Base-by-base conservation (phyloP, 768 basidiomycete species). In the Mrakia blollopis region DNA sequence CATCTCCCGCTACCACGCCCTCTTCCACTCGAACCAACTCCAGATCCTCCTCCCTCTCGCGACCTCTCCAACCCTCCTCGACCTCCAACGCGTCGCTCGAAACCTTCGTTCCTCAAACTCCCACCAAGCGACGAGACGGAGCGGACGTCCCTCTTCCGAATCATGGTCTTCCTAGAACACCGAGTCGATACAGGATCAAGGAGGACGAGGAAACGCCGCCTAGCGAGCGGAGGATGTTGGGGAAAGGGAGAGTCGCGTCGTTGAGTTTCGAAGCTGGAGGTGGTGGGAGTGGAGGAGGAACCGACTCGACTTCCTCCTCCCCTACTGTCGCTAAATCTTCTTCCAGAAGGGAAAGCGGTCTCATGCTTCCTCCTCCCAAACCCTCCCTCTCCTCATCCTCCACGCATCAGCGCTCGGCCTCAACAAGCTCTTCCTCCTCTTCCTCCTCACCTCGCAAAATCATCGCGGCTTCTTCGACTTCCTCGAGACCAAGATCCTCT, bases 131-230 rank as follows among this genome's bases (percentile, higher is more conserved):
- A 14, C 54, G 72, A 23, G 35, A 61, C 30, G 57, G n/a, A 28
- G 16, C 52, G 41, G 72, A 63, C 39, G 41, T 9, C 14, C 35
- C 25, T 13, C 23, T 23, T 9, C 25, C 25, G 37, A 50, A 50
- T 21, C 35, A 41, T 23, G 65, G 65, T 41, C 37, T 68, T 18
- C 65, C 65, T 4, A 41, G 73, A n/a, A 74, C 73, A 32, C 73
- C 73, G 28, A 74, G 73, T 50, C 73, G 73, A 9, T 74, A 74
- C 47, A 41, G 73, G 30, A 62, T 74, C 32, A 63, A 16, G 41
- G 73, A 74, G 10, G 73, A 74, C 44, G 30, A 23, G 7, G 72
- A 62, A 21, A 23, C 47, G 30, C n/a, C 70, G 25, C 50, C 70
- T 30, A 3, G 25, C 47, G 35, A 57, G 52, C 32, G 21, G 25